phyloP scores from a whole-genome alignment of 345 rosid species.

The Brassica carinata region DNA sequence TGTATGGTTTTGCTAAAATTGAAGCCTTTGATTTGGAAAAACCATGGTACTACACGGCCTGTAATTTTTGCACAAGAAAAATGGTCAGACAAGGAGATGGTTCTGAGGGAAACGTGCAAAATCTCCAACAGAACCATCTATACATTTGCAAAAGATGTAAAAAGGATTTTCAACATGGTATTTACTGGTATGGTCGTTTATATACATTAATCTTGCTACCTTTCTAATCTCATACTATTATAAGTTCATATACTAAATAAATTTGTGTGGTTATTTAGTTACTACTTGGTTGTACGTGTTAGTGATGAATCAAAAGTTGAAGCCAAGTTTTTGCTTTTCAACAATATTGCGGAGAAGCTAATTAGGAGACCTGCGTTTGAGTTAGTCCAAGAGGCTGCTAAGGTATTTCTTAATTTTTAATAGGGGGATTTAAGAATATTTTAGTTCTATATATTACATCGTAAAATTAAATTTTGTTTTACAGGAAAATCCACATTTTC shows the following conservation, averaged over 20 bases:
- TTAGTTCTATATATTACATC: no score
- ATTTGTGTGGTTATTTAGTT: neutral
- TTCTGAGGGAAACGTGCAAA: neutral
- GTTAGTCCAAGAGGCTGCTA: neutral
- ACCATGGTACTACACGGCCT: neutral
- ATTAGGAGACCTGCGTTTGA: neutral
- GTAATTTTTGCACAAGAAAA: neutral
- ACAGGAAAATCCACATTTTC: neutral
- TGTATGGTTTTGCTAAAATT: neutral
- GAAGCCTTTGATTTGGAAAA: neutral
- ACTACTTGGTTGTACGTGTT: no score
- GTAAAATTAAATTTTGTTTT: no score
- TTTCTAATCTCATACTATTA: no score
- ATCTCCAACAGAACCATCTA: neutral
- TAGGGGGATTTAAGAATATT: no score
- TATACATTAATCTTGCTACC: no score
- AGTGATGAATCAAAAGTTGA: neutral
- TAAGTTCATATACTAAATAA: no score
- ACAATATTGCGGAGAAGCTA: neutral
- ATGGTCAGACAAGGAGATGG: neutral
- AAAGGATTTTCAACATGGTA: neutral
- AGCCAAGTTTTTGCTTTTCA: neutral
- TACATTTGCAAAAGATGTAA: neutral
- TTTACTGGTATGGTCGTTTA: no score
- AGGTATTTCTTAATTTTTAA: no score